Base-by-base conservation (phyloP, 176 grass and related monocot species). In the Lolium perenne region DNA sequence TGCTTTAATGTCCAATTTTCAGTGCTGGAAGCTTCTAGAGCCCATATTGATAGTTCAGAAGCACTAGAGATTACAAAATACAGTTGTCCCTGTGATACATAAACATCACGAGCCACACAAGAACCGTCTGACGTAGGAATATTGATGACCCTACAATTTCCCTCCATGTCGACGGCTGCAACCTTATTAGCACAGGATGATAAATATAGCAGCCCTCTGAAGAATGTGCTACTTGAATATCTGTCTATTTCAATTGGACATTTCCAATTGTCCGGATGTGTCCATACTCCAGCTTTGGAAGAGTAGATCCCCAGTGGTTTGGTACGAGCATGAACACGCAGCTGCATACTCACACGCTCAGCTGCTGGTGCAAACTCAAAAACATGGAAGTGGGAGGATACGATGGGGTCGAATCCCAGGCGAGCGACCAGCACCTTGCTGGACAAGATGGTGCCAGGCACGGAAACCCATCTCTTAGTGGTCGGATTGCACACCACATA, bases 401-500 rank as follows among this genome's bases (percentile, higher is more conserved):
- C 63, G 26, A 14, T 13, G 12, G 14, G 63, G 13, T 66, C 63
- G 0, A 66, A 66, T 8, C 63, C 63, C 0, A 66, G 26, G 63
- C 12, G 15, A 66, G 26, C 25, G 12, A 12, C 11, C 12, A 0
- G 1, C 60, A 5, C 14, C 5, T 3, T 2, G 5, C 5, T 32
- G 12, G 26, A 66, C 63, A 11, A 32, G 5, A 14, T 0, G 63
- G 6, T 66, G 63, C 26, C 63, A 0, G 63, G 63, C 5, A 66
- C 63, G 0, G 26, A 2, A 8, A 16, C 6, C 63, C 63, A 66
- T 66, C 32, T 35, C 13, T 66, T 14, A 0, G 63, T 66, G 47
- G 72, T 21, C 0, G 72, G 72, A 75, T 75, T 75, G 72, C 72
- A 75, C 22, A 32, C 72, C 47, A 75, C 72, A 3, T 75, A 75